Evolutionary conservation across 306 rosid species (phyloP).

Genomic region (Cucumis melo): DNA sequence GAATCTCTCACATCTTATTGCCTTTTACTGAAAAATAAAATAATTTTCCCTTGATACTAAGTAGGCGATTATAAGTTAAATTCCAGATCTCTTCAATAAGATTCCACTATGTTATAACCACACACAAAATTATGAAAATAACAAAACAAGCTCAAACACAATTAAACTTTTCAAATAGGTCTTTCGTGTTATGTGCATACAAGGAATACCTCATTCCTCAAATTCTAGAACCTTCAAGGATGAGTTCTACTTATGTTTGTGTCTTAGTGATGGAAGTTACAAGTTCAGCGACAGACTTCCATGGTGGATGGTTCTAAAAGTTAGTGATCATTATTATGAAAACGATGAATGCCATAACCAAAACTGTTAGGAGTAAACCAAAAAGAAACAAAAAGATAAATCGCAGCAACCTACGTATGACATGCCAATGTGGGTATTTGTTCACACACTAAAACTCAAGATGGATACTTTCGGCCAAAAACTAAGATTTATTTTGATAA

Average conservation of each 20-base stretch:
- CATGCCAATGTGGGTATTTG: too few species aligned
- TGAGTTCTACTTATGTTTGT: conserved; percentile 3
- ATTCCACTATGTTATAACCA: background rate
- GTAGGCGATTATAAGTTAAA: background rate
- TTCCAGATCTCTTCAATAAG: background rate
- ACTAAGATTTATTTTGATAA: too few species aligned
- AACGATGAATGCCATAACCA: background rate
- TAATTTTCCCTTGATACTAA: background rate
- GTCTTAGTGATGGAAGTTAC: conserved; percentile 21
- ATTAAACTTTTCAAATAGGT: background rate
- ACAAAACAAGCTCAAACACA: background rate
- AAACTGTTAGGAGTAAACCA: background rate
- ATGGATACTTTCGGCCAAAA: too few species aligned
- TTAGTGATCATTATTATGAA: conserved; percentile 9
- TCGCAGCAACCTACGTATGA: too few species aligned
- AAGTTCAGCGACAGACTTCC: conserved; percentile 76
- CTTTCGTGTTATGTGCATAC: background rate
- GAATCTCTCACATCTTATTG: background rate
- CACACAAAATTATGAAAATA: background rate
- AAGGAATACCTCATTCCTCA: conserved; percentile 8
- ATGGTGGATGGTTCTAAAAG: conserved; percentile 18
- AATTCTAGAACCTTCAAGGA: background rate
- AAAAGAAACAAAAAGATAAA: too few species aligned
- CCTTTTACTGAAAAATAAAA: background rate
- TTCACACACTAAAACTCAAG: too few species aligned